phyloP scores from a whole-genome alignment of 176 grass and related monocot species.

The Oryza coarctata region DNA sequence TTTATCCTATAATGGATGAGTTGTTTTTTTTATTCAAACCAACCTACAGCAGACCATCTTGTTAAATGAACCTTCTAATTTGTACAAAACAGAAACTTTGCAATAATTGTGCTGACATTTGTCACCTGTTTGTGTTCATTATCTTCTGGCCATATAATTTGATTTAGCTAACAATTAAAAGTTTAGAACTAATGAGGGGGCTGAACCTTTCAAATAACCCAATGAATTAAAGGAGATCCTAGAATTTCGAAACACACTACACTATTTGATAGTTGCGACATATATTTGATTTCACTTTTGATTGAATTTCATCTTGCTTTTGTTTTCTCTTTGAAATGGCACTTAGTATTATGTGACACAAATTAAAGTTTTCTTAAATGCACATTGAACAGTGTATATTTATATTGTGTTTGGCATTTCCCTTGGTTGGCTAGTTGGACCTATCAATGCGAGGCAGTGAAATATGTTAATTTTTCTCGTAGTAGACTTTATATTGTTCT shows the following conservation, averaged over 20 bases:
- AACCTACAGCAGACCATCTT: not conserved
- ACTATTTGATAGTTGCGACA: not conserved
- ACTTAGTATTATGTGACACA: not conserved
- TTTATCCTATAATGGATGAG: not conserved
- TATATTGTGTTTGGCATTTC: not conserved
- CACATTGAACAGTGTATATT: not conserved
- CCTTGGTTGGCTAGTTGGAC: not conserved
- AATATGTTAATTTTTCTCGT: not conserved
- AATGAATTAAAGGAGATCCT: not conserved
- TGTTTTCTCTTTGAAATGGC: not conserved
- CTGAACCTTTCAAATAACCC: slow-evolving; percentile 9
- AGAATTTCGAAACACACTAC: not conserved
- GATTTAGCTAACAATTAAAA: not conserved
- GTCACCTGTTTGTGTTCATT: not conserved
- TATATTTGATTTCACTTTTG: not conserved
- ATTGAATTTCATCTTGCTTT: not conserved
- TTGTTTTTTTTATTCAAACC: not conserved
- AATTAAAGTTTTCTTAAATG: not conserved
- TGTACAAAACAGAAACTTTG: not conserved
- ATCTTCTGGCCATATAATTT: not conserved
- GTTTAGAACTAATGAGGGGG: not conserved
- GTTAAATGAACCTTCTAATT: not conserved
- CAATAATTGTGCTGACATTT: not conserved
- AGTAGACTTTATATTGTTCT: not conserved
- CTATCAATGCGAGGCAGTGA: not conserved